phyloP scores from a whole-genome alignment of 2,329 filamentous ascomycete species.

The Allantophomopsis cytisporea region DNA sequence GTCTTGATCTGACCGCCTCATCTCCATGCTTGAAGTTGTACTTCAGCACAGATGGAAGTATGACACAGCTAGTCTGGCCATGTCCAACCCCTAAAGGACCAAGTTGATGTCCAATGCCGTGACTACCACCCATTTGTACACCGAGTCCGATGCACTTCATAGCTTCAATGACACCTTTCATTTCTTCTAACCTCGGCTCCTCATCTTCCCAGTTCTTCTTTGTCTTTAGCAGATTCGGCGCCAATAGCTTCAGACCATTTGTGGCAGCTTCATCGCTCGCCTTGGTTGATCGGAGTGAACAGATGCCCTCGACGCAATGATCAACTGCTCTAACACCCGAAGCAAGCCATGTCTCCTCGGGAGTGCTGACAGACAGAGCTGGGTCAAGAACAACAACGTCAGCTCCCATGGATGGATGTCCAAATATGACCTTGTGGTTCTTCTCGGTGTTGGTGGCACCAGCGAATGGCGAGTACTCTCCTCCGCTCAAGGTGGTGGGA shows the following conservation, averaged over 20 bases:
- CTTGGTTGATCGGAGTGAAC: constrained; percentile 16
- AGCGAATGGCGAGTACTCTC: constrained; percentile 23
- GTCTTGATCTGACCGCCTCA: constrained; percentile 5
- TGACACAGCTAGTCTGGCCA: constrained; percentile 43
- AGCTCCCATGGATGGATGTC: constrained; percentile 24
- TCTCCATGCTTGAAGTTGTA: constrained; percentile 26
- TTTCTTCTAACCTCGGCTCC: constrained; percentile 7
- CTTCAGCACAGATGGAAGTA: constrained; percentile 39
- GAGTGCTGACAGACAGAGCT: constrained; percentile 33
- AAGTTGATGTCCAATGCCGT: constrained; percentile 28
- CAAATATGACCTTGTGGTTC: constrained; percentile 11
- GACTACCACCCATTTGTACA: constrained; percentile 23
- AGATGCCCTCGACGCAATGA: constrained; percentile 42
- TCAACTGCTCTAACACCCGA: constrained; percentile 42
- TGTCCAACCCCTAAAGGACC: constrained; percentile 35
- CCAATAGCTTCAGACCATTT: constrained; percentile 10
- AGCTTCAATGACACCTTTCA: constrained; percentile 33
- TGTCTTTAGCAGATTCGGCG: constrained; percentile 12
- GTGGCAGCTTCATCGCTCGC: constrained; percentile 8
- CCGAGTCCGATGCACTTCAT: constrained; percentile 30
- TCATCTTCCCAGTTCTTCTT: constrained; percentile 6
- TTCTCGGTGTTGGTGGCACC: constrained; percentile 22
- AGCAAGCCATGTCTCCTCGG: constrained; percentile 38
- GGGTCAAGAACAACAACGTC: constrained; percentile 43
- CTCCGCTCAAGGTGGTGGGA: constrained; percentile 25